Percentiles rank a stretch among this genome's conserved stretches.
These are phyloP conservation scores for Clohesyomyces aquaticus DNA, from an alignment of 495 filamentous ascomycete species.

Conservation along the genomic window DNA sequence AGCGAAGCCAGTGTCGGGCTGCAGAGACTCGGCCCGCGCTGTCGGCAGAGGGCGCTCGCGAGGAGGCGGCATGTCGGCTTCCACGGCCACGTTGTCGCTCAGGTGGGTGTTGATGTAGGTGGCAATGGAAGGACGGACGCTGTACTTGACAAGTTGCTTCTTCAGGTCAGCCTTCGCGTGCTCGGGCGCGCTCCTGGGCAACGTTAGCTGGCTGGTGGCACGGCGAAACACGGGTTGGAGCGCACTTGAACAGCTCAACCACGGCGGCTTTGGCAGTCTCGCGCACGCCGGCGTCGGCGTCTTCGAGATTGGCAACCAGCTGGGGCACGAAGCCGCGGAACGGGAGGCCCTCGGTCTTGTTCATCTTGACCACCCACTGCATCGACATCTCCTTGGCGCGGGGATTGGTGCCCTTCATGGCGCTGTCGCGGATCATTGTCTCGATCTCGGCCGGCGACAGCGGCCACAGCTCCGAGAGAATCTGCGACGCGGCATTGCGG, in stretches of 20 bases:
- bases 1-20: slow-evolving; percentile 40
- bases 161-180: slow-evolving; percentile 86
- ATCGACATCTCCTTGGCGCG: slow-evolving; percentile 81
- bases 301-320: slow-evolving; percentile 83
- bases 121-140: slow-evolving; percentile 83
- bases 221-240: slow-evolving; percentile 5
- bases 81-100: slow-evolving; percentile 58
- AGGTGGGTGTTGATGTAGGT: slow-evolving; percentile 75
- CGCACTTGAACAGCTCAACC: slow-evolving; percentile 82
- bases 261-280: slow-evolving; percentile 79
- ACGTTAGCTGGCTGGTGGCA: slow-evolving; percentile 21
- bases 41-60: slow-evolving; percentile 38
- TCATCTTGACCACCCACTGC: slow-evolving; percentile 79
- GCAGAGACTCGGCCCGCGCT: slow-evolving; percentile 22
- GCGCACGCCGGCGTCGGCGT: slow-evolving; percentile 83
- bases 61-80: slow-evolving; percentile 52
- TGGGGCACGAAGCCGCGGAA: slow-evolving; percentile 81
- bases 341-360: slow-evolving; percentile 71
- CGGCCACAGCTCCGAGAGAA: slow-evolving; percentile 73
- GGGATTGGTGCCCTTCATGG: slow-evolving; percentile 76
- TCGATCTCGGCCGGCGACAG: slow-evolving; percentile 73
- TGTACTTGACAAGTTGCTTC: slow-evolving; percentile 73
- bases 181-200: slow-evolving; percentile 70
- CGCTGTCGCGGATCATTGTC: slow-evolving; percentile 73
- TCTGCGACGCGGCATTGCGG: slow-evolving; percentile 68